These are phyloP conservation scores for Ochetophila trinervis DNA, from an alignment of 306 rosid species.

Conservation along the genomic window DNA sequence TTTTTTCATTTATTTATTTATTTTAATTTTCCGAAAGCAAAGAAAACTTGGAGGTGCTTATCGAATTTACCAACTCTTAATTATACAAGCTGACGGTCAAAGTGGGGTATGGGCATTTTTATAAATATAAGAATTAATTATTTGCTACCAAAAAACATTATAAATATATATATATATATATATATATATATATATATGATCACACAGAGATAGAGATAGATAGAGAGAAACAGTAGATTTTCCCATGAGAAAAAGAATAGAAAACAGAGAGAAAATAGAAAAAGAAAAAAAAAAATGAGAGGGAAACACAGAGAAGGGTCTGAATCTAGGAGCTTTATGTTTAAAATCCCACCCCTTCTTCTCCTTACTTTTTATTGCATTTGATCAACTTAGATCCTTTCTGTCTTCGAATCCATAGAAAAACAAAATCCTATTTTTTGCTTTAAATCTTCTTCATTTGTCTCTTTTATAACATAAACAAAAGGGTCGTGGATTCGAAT, in stretches of 20 bases:
- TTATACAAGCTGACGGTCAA: too few species aligned
- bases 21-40: too few species aligned
- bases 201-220: conserved; percentile 20
- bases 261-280: too few species aligned
- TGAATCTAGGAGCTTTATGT: not conserved
- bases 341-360: conserved; percentile 30
- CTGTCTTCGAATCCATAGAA: conserved; percentile 48
- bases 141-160: not conserved
- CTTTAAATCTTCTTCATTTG: conserved; percentile 4
- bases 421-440: conserved; percentile 33
- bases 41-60: too few species aligned
- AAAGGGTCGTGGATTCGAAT: not conserved
- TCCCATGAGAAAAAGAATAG: not conserved
- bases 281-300: conserved; percentile 1
- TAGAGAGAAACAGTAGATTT: conserved; percentile 18
- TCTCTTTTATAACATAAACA: not conserved
- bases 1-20: too few species aligned
- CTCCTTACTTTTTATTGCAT: conserved; percentile 24
- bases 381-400: conserved; percentile 46
- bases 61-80: too few species aligned
- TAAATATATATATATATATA: conserved; percentile 30
- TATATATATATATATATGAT: conserved; percentile 36
- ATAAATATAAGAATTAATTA: not conserved
- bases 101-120: too few species aligned
- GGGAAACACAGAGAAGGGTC: conserved; percentile 14